A percentile compares a stretch with the other conserved stretches of the same genome.
phyloP scores from a whole-genome alignment of 768 basidiomycete genomes.

The Naganishia antarctica region DNA sequence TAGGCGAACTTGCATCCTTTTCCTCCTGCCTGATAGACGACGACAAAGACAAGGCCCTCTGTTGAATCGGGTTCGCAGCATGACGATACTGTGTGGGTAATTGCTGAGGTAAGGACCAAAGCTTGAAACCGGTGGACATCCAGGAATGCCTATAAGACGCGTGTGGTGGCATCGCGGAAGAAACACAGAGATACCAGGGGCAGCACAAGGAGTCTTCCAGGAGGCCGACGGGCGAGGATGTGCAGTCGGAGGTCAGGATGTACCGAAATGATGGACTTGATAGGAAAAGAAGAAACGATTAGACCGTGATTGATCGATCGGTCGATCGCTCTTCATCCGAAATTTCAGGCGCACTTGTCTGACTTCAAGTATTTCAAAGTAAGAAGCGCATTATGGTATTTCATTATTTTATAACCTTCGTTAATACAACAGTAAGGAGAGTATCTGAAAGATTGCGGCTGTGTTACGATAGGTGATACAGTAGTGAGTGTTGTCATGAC shows the following conservation, averaged over 20 bases:
- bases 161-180: neutral
- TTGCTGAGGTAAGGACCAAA: neutral
- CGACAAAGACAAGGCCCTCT: conserved; percentile 1
- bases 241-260: no score
- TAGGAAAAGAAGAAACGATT: neutral
- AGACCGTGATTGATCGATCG: neutral
- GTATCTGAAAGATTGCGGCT: neutral
- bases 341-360: neutral
- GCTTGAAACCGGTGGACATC: conserved; percentile 9
- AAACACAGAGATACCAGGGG: no score
- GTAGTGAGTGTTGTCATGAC: no score
- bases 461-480: no score
- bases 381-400: no score
- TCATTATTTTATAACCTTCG: neutral
- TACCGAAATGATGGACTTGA: neutral
- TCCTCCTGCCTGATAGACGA: neutral
- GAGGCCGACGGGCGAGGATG: no score
- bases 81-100: neutral
- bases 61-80: neutral
- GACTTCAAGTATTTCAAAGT: neutral
- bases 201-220: no score
- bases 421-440: neutral
- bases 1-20: neutral
- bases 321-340: neutral
- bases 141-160: neutral